Evolutionary conservation across 495 filamentous ascomycete genomes (phyloP).

Genomic region (Saxispiralis lemnorum): DNA sequence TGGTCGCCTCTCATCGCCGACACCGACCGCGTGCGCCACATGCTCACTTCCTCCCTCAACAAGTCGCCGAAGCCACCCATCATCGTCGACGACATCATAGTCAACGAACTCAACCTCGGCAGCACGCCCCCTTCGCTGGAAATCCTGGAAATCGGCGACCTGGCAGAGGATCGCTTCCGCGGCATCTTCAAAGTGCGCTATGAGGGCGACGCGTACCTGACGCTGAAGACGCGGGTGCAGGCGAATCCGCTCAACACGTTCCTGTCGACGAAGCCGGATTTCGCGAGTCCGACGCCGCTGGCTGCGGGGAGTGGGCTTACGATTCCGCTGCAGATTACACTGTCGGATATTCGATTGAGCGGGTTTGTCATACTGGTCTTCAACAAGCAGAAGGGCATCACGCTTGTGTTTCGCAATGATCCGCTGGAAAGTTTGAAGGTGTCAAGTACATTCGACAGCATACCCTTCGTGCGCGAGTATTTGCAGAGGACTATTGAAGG

Average conservation of each 20-base stretch:
- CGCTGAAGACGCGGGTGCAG: constrained; percentile 85
- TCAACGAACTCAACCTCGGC: constrained; percentile 92
- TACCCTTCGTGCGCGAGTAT: constrained; percentile 93
- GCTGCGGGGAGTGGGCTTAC: constrained; percentile 85
- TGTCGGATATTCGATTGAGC: constrained; percentile 92
- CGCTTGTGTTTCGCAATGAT: constrained; percentile 92
- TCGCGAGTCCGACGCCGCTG: constrained; percentile 82
- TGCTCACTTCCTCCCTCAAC: constrained; percentile 87
- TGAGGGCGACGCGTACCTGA: constrained; percentile 83
- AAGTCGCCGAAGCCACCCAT: constrained; percentile 97
- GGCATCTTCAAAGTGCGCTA: constrained; percentile 99
- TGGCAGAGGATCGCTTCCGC: constrained; percentile 91
- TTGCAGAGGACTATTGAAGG: constrained; percentile 89
- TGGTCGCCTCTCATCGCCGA: constrained; percentile 97
- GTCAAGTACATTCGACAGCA: constrained; percentile 95
- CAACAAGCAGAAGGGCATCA: constrained; percentile 89
- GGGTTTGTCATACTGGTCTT: constrained; percentile 96
- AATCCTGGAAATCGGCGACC: constrained; percentile 88
- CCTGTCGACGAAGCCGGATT: constrained; percentile 71
- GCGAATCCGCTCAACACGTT: constrained; percentile 96
- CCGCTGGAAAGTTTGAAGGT: constrained; percentile 95
- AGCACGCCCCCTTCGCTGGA: constrained; percentile 82
- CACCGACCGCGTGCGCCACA: constrained; percentile 76
- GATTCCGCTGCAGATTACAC: constrained; percentile 86
- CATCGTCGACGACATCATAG: constrained; percentile 97